Conservation (phyloP, 2,329 filamentous ascomycete genomes). For the Cordyceps tenuipes region DNA sequence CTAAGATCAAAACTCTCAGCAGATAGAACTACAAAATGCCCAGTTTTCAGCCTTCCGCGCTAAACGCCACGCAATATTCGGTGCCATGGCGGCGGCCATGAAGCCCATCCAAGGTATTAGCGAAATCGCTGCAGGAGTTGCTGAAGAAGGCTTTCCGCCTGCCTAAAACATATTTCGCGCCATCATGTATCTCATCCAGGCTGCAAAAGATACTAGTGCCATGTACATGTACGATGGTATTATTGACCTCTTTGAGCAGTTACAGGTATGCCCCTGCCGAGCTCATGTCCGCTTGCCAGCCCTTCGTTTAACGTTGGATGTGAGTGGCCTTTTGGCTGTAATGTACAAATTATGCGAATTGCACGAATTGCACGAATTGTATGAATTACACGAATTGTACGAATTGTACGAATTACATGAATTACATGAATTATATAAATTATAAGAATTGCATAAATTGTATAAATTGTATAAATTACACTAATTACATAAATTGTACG, state of each 20-base stretch:
- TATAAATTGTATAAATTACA: too few relatives aligned
- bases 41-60: conserved; percentile 29
- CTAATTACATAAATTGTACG: too few relatives aligned
- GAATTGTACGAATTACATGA: too few relatives aligned
- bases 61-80: conserved; percentile 26
- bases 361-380: too few relatives aligned
- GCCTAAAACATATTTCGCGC: conserved; percentile 34
- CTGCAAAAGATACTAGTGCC: conserved; percentile 35
- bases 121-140: conserved; percentile 28
- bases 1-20: conserved; percentile 24
- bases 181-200: conserved; percentile 33
- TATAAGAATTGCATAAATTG: too few relatives aligned
- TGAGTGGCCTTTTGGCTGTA: too few relatives aligned
- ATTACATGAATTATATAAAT: too few relatives aligned
- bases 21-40: conserved; percentile 27
- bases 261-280: conserved; percentile 24
- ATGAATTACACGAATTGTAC: too few relatives aligned
- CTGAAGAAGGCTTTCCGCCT: conserved; percentile 31
- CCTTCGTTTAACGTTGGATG: too few relatives aligned
- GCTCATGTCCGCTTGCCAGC: too few relatives aligned
- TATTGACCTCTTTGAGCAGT: conserved; percentile 32
- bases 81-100: conserved; percentile 24
- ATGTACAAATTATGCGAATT: too few relatives aligned
- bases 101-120: conserved; percentile 33
- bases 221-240: conserved; percentile 40